Evolutionary conservation across 352 stramenopile species (phyloP), one percentile per base, ranked within the genome.

Genomic region (Paralagenidium karlingii): DNA sequence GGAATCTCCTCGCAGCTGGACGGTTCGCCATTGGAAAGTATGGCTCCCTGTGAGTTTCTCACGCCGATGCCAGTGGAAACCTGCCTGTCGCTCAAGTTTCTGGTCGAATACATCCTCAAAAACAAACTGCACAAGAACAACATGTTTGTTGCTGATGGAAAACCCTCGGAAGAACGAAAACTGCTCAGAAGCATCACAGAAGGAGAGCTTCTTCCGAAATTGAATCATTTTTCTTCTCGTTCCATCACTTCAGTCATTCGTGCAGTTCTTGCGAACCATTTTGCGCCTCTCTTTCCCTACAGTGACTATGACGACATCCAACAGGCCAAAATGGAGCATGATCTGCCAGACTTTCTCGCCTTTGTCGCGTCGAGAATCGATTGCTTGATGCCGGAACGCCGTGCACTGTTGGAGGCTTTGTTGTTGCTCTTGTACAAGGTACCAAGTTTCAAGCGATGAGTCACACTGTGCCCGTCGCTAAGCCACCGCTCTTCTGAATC

Each of bases 81-180:
- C 11, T 60, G 46, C 26, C 28, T 67, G 16, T 28, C 60, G 11
- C 25, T 61, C 24, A 61, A 54, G 31, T 43, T 50, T 31, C 47
- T 64, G 1, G 50, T 61, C 24, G 47, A 58, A 11, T 54, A 59
- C 40, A 21, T 68, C 9, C 20, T 60, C 40, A 50, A 55, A 40
- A 43, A 49, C 45, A 68, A 68, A 15, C 45, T 68, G 12, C 53
- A 68, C 47, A 63, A 68, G 34, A 46, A 51, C 10, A 42, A 63
- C 29, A 29, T 68, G 20, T 68, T 68, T 16, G 8, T 64, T 12
- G 19, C 45, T 8, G 47, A 58, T 12, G 47, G 33, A 1, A 58
- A 58, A 12, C 21, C 38, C 2, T 40, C 33, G 6, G 58, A 68
- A 39, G 25, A 18, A 8, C 40, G 31, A 24, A 49, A 31, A 21